phyloP scores from a whole-genome alignment of 345 rosid species.

The Viola odorata region DNA sequence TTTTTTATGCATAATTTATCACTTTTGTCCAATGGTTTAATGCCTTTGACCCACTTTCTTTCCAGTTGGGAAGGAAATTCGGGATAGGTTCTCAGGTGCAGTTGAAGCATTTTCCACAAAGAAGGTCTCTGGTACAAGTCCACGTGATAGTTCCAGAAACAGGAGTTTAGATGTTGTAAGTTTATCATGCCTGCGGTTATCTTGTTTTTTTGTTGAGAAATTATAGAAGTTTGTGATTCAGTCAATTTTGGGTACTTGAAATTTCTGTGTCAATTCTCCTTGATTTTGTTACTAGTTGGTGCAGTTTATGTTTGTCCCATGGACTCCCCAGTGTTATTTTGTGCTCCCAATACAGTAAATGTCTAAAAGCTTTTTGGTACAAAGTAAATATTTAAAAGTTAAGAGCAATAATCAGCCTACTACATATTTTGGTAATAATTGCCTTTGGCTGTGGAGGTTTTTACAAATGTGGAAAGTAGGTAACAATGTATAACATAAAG shows the following conservation, averaged over 20 bases:
- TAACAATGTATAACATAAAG: too few species aligned
- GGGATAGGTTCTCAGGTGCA: constrained; percentile 75
- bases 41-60: background rate
- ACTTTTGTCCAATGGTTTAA: background rate
- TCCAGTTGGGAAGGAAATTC: constrained; percentile 73
- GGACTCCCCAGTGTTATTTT: too few species aligned
- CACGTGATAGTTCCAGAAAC: constrained; percentile 50
- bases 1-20: background rate
- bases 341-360: too few species aligned
- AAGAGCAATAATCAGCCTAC: too few species aligned
- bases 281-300: too few species aligned
- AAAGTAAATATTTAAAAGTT: too few species aligned
- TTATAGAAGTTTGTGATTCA: background rate
- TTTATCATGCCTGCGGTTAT: background rate
- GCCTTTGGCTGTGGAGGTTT: too few species aligned
- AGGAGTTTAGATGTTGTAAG: constrained; percentile 44
- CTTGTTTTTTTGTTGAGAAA: background rate
- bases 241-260: background rate
- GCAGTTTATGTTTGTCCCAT: too few species aligned
- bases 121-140: constrained; percentile 48
- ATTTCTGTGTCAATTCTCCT: background rate
- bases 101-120: constrained; percentile 75
- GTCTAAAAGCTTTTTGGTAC: too few species aligned
- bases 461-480: too few species aligned
- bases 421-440: too few species aligned